These are phyloP conservation scores for Dillenia turbinata DNA, from an alignment of 164 flowering plant species.

Conservation along the genomic window DNA sequence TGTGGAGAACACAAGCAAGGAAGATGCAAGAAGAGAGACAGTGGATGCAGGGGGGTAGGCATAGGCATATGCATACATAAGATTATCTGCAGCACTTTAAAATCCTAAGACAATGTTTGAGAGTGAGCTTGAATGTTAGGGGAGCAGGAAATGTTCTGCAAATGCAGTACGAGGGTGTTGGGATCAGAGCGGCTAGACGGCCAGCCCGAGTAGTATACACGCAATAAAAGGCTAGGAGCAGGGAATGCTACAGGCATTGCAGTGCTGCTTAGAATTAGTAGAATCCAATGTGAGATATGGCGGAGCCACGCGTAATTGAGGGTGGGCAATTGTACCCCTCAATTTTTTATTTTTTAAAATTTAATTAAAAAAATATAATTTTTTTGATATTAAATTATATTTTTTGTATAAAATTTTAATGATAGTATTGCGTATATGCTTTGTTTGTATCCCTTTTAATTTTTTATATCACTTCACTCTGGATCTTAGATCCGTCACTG, in stretches of 20 bases:
- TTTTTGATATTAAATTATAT: too few species aligned
- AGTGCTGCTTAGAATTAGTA: slow-evolving; percentile 49
- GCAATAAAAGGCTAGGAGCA: slow-evolving; percentile 81
- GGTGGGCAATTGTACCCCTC: too few species aligned
- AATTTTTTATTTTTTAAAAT: too few species aligned
- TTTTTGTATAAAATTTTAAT: too few species aligned
- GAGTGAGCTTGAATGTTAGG: slow-evolving; percentile 40
- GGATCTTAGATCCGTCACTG: too few species aligned
- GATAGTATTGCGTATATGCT: too few species aligned
- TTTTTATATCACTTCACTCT: too few species aligned
- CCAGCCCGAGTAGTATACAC: slow-evolving; percentile 88
- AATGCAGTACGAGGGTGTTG: slow-evolving; percentile 54
- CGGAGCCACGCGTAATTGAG: too few species aligned
- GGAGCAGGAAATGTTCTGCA: slow-evolving; percentile 48
- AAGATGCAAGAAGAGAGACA: slow-evolving; percentile 76
- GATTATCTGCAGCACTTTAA: slow-evolving; percentile 84
- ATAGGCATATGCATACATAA: slow-evolving; percentile 85
- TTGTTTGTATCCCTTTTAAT: too few species aligned
- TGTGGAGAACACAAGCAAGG: slow-evolving; percentile 73
- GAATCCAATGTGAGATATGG: slow-evolving; percentile 69
- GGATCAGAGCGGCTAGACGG: slow-evolving; percentile 57
- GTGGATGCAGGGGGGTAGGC: slow-evolving; percentile 95
- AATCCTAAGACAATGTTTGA: slow-evolving; percentile 69
- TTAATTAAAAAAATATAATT: too few species aligned
- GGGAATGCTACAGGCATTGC: slow-evolving; percentile 91